Base-by-base conservation (phyloP, 148 eudicot genomes). In the Vaccinium corymbosum region DNA sequence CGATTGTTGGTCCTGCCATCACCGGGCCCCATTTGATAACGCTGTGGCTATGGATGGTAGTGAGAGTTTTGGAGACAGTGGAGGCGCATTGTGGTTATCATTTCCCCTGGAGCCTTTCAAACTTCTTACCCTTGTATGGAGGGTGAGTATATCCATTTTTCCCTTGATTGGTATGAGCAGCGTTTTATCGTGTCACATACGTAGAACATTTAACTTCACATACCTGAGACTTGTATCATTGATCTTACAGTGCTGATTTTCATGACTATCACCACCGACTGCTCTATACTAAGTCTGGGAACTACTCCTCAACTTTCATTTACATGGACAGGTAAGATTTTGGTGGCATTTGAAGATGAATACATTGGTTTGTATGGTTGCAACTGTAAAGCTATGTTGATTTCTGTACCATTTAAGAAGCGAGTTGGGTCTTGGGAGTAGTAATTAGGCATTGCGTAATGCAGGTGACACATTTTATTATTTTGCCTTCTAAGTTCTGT, bases 41-140 rank as follows among this genome's bases (percentile, higher is more conserved):
- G n/a, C 86, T 96, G 22, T 96, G 98, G 98, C 81, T 96, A 52
- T 96, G 98, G 98, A 94, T 94, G 98, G 89, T 92, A 38, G 89
- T 96, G 17, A 91, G 98, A 92, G 98, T 96, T 74, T 90, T 96
- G 61, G 98, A 96, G 90, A 96, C 98, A 7, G 98, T 96, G 83
- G 98, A 96, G 87, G 98, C 98, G 73, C 98, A 95, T 80, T 93
- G 95, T 87, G 98, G 98, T 80, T 95, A 94, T 82, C 98, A 94
- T 91, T 95, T 95, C 76, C 98, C 98, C 1, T 95, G 98, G 97
- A 95, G 98, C 90, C 94, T 89, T 61, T 94, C 98, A 79, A 95
- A 95, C 86, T 95, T 92, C 79, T 79, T 94, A 81, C 98, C 98
- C 20, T 83, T 95, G 84, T 95, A 94, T 90, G 98, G 98, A 64